Base-by-base conservation (phyloP, 1,139 yeast species). In the Sugiyamaella novakii region DNA sequence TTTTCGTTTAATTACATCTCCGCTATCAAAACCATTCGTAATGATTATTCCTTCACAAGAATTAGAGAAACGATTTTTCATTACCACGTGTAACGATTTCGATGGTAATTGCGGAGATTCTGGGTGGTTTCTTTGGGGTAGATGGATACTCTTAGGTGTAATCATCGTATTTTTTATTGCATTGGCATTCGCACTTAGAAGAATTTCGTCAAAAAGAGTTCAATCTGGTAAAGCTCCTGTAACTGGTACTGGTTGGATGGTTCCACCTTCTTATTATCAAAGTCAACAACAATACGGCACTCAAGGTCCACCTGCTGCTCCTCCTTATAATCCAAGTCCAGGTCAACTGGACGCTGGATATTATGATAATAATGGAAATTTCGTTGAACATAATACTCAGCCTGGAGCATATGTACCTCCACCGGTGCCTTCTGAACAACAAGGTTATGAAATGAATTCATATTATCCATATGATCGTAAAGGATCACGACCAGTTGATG, bases 201-300 rank as follows among this genome's bases (percentile, higher is more conserved):
- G 60, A 28, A 52, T 56, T 37, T 87, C 88, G 58, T 77, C 76
- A 46, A 74, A 76, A 51, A 75, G 96, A 62, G 72, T 78, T 1
- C 72, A 65, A 29, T 67, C 71, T 34, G 97, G 97, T 4, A 72
- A 74, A 34, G 76, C 75, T 25, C 96, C 97, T 0, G 73, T 88
- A 3, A 76, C 82, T 52, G 95, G 95, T 6, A 88, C 97, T 0
- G 80, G 87, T 7, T 89, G 96, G 94, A 78, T 89, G 76, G 84
- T 95, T 0, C 96, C 96, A 3, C 96, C 96, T 0, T 75, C 85
- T n/a, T 88, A 89, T 64, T 68, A 76, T 53, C 92, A 84, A 60
- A 79, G 92, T 2, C 88, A 86, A 59, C 74, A 73, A 49, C 83
- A 80, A 51, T 80, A 83, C 58, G 76, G 49, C 22, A 53, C 52